Evolutionary conservation across 805 yeast genomes (phyloP), one percentile per base, ranked within the genome.

Genomic region (Candida loeiensis): DNA sequence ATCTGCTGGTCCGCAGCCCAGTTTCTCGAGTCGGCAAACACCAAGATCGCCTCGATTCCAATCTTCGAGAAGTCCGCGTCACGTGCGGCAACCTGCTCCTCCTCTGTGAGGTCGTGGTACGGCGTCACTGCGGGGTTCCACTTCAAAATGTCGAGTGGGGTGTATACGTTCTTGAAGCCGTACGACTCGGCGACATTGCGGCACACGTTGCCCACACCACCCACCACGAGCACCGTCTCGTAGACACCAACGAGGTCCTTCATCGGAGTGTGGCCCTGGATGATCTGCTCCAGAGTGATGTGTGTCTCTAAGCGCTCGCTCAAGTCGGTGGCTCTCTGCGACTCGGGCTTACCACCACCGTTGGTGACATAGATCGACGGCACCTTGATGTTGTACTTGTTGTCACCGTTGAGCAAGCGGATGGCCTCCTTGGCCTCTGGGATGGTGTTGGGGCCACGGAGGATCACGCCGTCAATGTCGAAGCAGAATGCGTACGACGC

Each of bases 221-320:
- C 96, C 38, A 88, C 88, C 39, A 88, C 95, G 34, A 88, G 66
- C 4, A 88, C 95, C 41, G 83, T 84, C 42, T 82, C 67, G 61
- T 81, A 79, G 12, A 73, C 69, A 21, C 74, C 75, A 11, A 82
- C 85, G 55, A 87, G 71, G 54, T 85, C 95, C 51, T 78, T 81
- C 93, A 88, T 88, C 24, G 96, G 96, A 1, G 96, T 88, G 62
- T 88, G 95, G 45, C 95, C 95, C 63, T 88, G 96, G 52, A 88
- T 84, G 44, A 88, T 84, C 65, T 88, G 96, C 40, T 80, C 87
- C 32, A 79, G 79, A 9, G 82, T 75, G 44, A 88, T 77, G 28
- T 74, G 74, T 28, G 77, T 63, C 15, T 71, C 76, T 46, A 88
- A 70, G 48, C 87, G 66, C 41, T 73, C 69, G 31, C 81, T 69